A percentile compares a stretch with the other conserved stretches of the same genome.
phyloP scores from a whole-genome alignment of 768 basidiomycete genomes.

The Botryobasidium botryosum region DNA sequence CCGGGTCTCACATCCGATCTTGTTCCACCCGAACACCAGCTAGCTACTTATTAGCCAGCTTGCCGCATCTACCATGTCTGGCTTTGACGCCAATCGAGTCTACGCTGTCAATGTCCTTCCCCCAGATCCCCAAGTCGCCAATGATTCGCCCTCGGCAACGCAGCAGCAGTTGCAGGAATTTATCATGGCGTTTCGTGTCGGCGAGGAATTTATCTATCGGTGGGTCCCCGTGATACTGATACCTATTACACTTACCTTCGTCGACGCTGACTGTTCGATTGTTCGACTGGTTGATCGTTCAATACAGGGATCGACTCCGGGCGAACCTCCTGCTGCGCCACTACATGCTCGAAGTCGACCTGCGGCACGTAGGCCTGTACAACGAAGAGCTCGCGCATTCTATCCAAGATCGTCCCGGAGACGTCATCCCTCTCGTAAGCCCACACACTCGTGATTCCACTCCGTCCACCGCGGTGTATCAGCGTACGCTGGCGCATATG shows the following conservation, averaged over 20 bases:
- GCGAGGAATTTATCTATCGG: slow-evolving; percentile 88
- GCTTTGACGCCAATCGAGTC: slow-evolving; percentile 68
- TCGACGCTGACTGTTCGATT: slow-evolving; percentile 7
- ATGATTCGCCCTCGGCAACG: slow-evolving; percentile 36
- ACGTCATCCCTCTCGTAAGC: slow-evolving; percentile 71
- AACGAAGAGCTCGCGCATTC: slow-evolving; percentile 89
- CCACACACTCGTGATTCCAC: neutral
- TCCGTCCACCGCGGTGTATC: too few relatives aligned
- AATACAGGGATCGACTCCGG: slow-evolving; percentile 63
- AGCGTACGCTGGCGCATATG: too few relatives aligned
- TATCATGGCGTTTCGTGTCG: slow-evolving; percentile 71
- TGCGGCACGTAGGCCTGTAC: slow-evolving; percentile 52
- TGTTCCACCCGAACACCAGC: too few relatives aligned
- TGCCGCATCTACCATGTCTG: slow-evolving; percentile 42
- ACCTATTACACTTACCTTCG: neutral
- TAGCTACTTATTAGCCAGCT: slow-evolving; percentile 6
- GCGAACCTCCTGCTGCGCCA: slow-evolving; percentile 82
- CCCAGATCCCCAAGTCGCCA: slow-evolving; percentile 66
- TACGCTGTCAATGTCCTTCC: slow-evolving; percentile 69
- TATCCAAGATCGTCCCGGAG: slow-evolving; percentile 77
- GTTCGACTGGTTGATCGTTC: neutral
- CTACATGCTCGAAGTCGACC: slow-evolving; percentile 71
- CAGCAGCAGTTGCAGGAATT: slow-evolving; percentile 34
- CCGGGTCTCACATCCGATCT: too few relatives aligned
- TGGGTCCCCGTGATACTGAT: slow-evolving; percentile 18